Evolutionary conservation across 164 flowering plant genomes (phyloP), one percentile per base, ranked within the genome.

Genomic region (Sextonia rubra): DNA sequence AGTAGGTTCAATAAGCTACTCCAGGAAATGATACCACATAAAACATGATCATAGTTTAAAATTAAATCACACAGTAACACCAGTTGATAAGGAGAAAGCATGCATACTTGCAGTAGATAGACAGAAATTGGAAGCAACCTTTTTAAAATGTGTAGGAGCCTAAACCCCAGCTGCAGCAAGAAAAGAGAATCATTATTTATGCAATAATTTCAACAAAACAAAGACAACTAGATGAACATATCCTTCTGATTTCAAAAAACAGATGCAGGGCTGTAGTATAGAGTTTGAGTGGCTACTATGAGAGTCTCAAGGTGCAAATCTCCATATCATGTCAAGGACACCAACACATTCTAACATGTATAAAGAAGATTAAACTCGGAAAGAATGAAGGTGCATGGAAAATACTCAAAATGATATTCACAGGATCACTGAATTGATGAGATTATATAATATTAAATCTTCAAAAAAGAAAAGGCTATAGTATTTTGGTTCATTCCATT

Each of bases 91-190:
- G 65, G 61, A 61, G 29, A 56, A 44, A 73, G 67, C 77, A 22
- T 44, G 8, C 73, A 65, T 80, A 92, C 99, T 94, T 87, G 95
- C 77, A 95, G 91, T 85, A 92, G 96, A 82, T 85, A 90, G 32
- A 95, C 84, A 77, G 97, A 88, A 64, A 95, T 92, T 0, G 97
- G 98, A 80, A 95, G 91, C 82, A 95, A 76, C 77, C 99, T 89
- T 86, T 92, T 92, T 67, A 95, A 85, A 72, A 91, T 87, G 85
- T 95, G 91, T 81, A 92, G 79, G 37, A 95, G 89, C 83, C 99
- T 85, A 73, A 74, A 70, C 24, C 99, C 98, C 84, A 93, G 82
- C 97, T 93, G 86, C 71, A 77, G 47, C 60, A 78, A 27, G 73
- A 77, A 75, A 75, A 70, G 44, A 73, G 78, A 6, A 32, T 55